A percentile compares a stretch with the other conserved stretches of the same genome.
These are phyloP conservation scores for Asterochloris erici DNA, from an alignment of 139 green algal genomes.

Conservation along the genomic window DNA sequence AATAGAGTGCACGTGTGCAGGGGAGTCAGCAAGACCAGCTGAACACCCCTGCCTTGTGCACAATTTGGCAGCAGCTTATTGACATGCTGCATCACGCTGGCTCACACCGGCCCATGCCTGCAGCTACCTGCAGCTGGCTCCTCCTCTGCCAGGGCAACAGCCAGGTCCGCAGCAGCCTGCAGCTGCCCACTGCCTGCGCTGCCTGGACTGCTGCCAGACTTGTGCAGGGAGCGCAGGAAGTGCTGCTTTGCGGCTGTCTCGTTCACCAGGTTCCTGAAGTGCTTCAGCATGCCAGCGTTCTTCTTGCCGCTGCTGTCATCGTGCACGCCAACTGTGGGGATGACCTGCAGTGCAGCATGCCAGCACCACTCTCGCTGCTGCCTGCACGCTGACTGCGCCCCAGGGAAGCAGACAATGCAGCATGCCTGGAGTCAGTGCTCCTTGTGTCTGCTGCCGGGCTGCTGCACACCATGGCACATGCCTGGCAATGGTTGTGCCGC, in stretches of 20 bases:
- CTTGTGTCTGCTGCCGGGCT: no score
- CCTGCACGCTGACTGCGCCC: no score
- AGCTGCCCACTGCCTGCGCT: conserved; percentile 6
- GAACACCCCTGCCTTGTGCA: no score
- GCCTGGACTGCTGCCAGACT: background rate
- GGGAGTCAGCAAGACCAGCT: no score
- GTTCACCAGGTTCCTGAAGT: conserved; percentile 67
- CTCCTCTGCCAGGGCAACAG: background rate
- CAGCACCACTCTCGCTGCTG: background rate
- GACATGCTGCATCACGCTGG: no score
- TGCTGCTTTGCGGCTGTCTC: conserved; percentile 57
- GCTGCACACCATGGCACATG: no score
- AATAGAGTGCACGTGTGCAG: no score
- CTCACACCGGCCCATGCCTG: background rate
- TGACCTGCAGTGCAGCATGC: conserved; percentile 45
- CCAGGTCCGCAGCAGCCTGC: background rate
- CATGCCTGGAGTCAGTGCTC: no score
- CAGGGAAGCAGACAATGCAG: no score
- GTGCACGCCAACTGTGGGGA: conserved; percentile 77
- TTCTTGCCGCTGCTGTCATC: conserved; percentile 38
- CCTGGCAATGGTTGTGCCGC: no score
- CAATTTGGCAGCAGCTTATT: no score
- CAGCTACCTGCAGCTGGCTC: background rate
- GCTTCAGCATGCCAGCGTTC: conserved; percentile 42
- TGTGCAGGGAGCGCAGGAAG: conserved; percentile 44